Evolutionary conservation across 75 land plant species (phyloP).

Genomic region (Sequoia sempervirens): DNA sequence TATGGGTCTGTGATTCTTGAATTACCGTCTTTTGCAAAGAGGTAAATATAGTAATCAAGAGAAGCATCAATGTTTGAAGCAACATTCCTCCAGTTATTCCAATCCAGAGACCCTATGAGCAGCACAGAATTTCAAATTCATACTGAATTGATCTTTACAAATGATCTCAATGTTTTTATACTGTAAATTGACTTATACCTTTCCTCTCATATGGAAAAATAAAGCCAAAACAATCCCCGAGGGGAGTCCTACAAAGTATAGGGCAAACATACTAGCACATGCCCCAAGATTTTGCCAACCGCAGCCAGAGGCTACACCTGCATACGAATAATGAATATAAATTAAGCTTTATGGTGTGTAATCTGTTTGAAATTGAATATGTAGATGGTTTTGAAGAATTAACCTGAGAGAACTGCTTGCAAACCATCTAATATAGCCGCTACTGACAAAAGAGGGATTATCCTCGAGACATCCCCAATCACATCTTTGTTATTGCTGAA

Average conservation of each 20-base stretch:
- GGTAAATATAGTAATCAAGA: conserved; percentile 19
- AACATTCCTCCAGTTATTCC: conserved; percentile 24
- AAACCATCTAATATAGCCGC: conserved; percentile 12
- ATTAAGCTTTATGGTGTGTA: neutral
- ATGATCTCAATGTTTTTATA: neutral
- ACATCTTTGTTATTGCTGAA: conserved; percentile 23
- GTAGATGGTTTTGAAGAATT: neutral
- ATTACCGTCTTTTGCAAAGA: conserved; percentile 28
- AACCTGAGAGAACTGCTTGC: conserved; percentile 22
- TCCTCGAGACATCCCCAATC: conserved; percentile 9
- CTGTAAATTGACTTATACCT: conserved; percentile 7
- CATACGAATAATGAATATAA: neutral
- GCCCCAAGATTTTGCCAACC: conserved; percentile 43
- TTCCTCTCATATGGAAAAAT: conserved; percentile 20
- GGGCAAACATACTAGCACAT: conserved; percentile 22
- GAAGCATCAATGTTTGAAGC: conserved; percentile 16
- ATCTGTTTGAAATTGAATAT: neutral
- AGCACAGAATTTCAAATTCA: neutral
- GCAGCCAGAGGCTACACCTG: conserved; percentile 42
- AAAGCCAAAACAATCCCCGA: conserved; percentile 21
- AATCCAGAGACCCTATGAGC: conserved; percentile 27
- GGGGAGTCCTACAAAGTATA: conserved; percentile 35
- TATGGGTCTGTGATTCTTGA: neutral
- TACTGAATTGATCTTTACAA: neutral
- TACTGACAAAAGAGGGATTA: conserved; percentile 13